Evolutionary conservation across 2,329 filamentous ascomycete species (phyloP).

Genomic region (Penicillium sp.): DNA sequence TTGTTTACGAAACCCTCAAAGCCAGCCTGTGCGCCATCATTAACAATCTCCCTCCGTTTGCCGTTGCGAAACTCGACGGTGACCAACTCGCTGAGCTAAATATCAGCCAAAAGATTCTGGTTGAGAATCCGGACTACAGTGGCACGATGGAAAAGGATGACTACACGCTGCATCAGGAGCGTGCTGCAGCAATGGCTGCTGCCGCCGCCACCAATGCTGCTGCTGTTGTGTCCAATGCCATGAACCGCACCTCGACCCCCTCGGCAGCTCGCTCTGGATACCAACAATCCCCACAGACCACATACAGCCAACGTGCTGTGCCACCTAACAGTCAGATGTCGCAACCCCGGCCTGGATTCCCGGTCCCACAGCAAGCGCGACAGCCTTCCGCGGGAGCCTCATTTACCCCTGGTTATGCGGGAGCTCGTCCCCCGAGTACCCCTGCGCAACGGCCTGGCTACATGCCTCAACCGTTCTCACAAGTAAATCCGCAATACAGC

Average conservation of each 20-base stretch:
- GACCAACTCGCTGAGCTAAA: slow-evolving; percentile 81
- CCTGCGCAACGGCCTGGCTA: slow-evolving; percentile 41
- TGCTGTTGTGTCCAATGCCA: slow-evolving; percentile 31
- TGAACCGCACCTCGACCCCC: slow-evolving; percentile 38
- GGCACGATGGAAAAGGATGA: slow-evolving; percentile 86
- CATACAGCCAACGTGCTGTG: slow-evolving; percentile 39
- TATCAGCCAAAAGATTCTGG: slow-evolving; percentile 74
- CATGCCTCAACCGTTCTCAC: slow-evolving; percentile 38
- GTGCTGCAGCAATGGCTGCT: slow-evolving; percentile 35
- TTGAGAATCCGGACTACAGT: slow-evolving; percentile 71
- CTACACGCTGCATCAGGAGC: slow-evolving; percentile 54
- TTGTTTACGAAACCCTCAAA: slow-evolving; percentile 71
- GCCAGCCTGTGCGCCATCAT: slow-evolving; percentile 74
- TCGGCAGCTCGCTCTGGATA: slow-evolving; percentile 32
- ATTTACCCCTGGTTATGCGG: slow-evolving; percentile 37
- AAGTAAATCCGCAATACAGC: slow-evolving; percentile 35
- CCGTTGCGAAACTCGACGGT: slow-evolving; percentile 81
- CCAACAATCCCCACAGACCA: slow-evolving; percentile 32
- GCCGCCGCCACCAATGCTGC: slow-evolving; percentile 33
- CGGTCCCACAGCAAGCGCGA: slow-evolving; percentile 33
- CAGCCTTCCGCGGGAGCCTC: slow-evolving; percentile 34
- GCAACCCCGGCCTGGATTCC: slow-evolving; percentile 30
- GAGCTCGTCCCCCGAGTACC: slow-evolving; percentile 36
- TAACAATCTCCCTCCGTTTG: slow-evolving; percentile 76
- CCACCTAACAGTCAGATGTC: slow-evolving; percentile 31